phyloP scores from a whole-genome alignment of 2,329 filamentous ascomycete species.

The Penicillium hordei region DNA sequence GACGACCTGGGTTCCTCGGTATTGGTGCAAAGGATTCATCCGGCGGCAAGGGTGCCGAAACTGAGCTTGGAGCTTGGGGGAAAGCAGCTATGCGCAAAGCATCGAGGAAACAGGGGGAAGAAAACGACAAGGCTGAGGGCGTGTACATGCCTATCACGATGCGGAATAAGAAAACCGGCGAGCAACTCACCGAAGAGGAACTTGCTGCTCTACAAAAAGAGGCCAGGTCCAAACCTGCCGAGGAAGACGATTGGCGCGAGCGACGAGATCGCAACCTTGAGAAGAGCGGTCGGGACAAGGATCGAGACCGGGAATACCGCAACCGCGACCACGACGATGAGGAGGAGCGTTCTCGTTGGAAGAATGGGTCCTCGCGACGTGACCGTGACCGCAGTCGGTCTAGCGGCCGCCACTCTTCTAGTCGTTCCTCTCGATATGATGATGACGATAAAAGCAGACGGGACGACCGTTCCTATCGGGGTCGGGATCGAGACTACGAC shows the following conservation, averaged over 20 bases:
- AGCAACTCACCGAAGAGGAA: constrained; percentile 63
- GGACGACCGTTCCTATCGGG: constrained; percentile 38
- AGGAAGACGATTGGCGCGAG: constrained; percentile 48
- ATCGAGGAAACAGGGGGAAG: constrained; percentile 57
- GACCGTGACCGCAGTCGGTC: constrained; percentile 41
- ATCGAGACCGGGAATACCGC: constrained; percentile 37
- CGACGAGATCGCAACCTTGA: constrained; percentile 47
- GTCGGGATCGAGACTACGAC: constrained; percentile 31
- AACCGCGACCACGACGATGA: constrained; percentile 36
- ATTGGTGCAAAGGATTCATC: constrained; percentile 81
- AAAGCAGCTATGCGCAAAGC: constrained; percentile 58
- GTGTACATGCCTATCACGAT: constrained; percentile 63
- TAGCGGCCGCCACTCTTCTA: constrained; percentile 36
- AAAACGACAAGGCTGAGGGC: constrained; percentile 45
- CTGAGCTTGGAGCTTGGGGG: constrained; percentile 79
- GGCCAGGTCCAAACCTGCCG: constrained; percentile 45
- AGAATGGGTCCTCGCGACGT: constrained; percentile 40
- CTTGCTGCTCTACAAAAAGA: constrained; percentile 53
- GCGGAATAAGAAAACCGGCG: constrained; percentile 62
- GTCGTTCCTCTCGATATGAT: constrained; percentile 38
- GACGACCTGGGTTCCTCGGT: constrained; percentile 77
- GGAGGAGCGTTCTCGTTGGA: constrained; percentile 39
- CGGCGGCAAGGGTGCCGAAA: constrained; percentile 54
- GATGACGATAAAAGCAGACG: constrained; percentile 37
- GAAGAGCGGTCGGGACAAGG: constrained; percentile 38